Conservation (phyloP, 352 stramenopile genomes). For the Phytophthora europaea region DNA sequence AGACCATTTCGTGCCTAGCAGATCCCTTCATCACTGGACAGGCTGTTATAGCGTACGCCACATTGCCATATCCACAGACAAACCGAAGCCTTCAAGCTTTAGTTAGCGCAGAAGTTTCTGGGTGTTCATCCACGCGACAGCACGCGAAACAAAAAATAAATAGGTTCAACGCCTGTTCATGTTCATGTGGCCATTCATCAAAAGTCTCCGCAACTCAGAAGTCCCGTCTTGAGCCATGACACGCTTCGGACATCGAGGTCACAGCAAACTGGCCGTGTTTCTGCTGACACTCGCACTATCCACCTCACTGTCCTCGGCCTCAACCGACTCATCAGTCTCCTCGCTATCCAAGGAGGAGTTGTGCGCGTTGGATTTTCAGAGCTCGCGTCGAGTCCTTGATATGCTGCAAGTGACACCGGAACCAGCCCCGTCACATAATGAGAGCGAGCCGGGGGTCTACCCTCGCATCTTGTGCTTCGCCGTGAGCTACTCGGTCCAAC, state of each 20-base stretch:
- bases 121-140: background rate
- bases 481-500: slow-evolving; percentile 75
- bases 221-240: background rate
- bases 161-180: background rate
- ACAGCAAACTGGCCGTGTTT: background rate
- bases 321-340: background rate
- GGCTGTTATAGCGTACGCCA: background rate
- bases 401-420: slow-evolving; percentile 56
- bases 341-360: slow-evolving; percentile 48
- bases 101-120: background rate
- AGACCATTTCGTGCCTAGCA: background rate
- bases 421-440: slow-evolving; percentile 12
- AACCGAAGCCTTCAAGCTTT: background rate
- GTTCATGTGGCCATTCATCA: background rate
- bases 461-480: slow-evolving; percentile 80
- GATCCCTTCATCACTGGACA: background rate
- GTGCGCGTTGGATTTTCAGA: slow-evolving; percentile 52
- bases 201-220: background rate
- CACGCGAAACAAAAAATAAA: background rate
- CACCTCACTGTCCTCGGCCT: background rate
- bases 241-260: background rate
- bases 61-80: background rate
- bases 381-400: slow-evolving; percentile 43
- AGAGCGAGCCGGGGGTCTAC: slow-evolving; percentile 27
- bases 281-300: background rate